These are phyloP conservation scores for Tympanopsis confertula DNA, from an alignment of 2,329 filamentous ascomycete genomes.

Conservation along the genomic window DNA sequence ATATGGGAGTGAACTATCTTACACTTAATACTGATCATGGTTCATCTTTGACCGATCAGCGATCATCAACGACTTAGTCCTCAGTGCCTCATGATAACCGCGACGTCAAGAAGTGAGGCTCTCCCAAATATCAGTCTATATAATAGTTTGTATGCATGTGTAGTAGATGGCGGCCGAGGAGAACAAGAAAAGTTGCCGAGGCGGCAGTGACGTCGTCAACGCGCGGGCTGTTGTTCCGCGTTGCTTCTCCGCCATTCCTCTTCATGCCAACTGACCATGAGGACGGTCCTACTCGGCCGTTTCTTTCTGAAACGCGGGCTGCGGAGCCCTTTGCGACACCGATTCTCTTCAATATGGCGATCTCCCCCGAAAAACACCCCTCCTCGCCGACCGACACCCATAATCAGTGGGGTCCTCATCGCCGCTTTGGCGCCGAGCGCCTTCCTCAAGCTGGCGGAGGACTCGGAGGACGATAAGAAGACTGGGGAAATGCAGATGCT, in stretches of 20 bases:
- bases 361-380: slow-evolving; percentile 11
- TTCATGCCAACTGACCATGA: slow-evolving; percentile 27
- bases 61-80: too few species aligned
- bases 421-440: slow-evolving; percentile 20
- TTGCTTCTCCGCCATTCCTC: not conserved
- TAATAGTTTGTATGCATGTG: too few species aligned
- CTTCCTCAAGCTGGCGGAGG: slow-evolving; percentile 42
- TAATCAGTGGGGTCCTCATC: slow-evolving; percentile 13
- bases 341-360: slow-evolving; percentile 14
- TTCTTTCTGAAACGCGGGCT: slow-evolving; percentile 29
- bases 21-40: too few species aligned
- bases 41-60: too few species aligned
- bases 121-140: too few species aligned
- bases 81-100: too few species aligned
- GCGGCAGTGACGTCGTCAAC: too few species aligned
- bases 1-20: too few species aligned
- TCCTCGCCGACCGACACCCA: slow-evolving; percentile 8
- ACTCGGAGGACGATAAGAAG: slow-evolving; percentile 34
- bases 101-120: too few species aligned
- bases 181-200: too few species aligned
- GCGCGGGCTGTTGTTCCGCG: too few species aligned
- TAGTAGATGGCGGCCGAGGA: too few species aligned
- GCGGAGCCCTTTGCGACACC: slow-evolving; percentile 8
- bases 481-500: slow-evolving; percentile 83
- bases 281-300: slow-evolving; percentile 33